Conservation (phyloP, 345 rosid species). For the Linum lewisii region DNA sequence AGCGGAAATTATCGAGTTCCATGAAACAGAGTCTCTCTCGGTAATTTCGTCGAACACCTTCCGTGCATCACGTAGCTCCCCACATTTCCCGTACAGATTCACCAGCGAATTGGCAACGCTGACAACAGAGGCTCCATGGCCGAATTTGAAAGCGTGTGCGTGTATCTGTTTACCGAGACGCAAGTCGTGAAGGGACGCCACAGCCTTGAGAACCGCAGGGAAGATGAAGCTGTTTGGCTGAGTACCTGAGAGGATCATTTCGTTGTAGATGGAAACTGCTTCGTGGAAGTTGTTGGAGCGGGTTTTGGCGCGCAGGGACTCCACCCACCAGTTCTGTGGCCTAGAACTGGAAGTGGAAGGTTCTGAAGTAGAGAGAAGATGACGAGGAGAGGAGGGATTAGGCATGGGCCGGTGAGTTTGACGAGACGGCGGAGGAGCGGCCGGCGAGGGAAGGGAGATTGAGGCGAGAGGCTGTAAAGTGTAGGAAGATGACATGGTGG, state of each 20-base stretch:
- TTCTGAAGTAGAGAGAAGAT: slow-evolving; percentile 10
- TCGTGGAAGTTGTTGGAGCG: slow-evolving; percentile 49
- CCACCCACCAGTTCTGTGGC: slow-evolving; percentile 51
- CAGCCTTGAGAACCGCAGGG: slow-evolving; percentile 74
- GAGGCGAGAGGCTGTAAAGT: slow-evolving; percentile 7
- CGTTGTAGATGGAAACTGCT: slow-evolving; percentile 50
- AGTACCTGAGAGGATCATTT: slow-evolving; percentile 43
- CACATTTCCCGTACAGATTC: slow-evolving; percentile 60
- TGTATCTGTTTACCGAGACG: slow-evolving; percentile 65
- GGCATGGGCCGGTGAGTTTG: neutral
- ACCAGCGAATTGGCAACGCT: slow-evolving; percentile 66
- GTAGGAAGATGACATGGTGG: slow-evolving; percentile 16
- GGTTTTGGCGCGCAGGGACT: slow-evolving; percentile 45
- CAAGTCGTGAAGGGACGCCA: slow-evolving; percentile 39
- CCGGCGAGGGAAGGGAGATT: slow-evolving; percentile 11
- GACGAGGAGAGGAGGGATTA: slow-evolving; percentile 6
- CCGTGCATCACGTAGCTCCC: slow-evolving; percentile 35
- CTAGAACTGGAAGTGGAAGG: slow-evolving; percentile 19
- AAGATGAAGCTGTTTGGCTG: slow-evolving; percentile 59
- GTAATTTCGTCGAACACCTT: slow-evolving; percentile 73
- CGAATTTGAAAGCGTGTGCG: slow-evolving; percentile 64
- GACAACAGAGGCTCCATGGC: slow-evolving; percentile 37
- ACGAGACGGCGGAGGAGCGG: slow-evolving; percentile 8
- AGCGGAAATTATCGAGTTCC: slow-evolving; percentile 73
- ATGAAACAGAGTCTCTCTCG: slow-evolving; percentile 71